These are phyloP conservation scores for Pseudomonodictys pantanalensis DNA, from an alignment of 495 filamentous ascomycete species.

Conservation along the genomic window DNA sequence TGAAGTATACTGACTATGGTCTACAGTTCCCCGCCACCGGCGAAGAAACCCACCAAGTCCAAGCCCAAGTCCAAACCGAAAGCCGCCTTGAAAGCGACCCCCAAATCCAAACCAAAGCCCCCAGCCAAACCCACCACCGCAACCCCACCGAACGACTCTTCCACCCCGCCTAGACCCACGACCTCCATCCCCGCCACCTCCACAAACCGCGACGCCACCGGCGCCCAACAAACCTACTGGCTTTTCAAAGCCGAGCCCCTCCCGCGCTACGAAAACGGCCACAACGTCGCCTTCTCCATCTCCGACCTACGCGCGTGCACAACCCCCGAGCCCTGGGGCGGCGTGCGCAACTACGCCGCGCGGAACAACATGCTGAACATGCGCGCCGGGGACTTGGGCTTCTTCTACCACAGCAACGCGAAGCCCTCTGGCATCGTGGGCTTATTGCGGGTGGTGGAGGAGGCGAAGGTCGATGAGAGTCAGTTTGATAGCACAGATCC, in stretches of 20 bases:
- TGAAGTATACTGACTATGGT: background rate
- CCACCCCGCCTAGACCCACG: no score
- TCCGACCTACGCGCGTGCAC: constrained; percentile 75
- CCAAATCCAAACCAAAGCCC: background rate
- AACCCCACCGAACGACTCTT: no score
- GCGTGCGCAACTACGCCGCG: constrained; percentile 63
- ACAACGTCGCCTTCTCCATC: constrained; percentile 90
- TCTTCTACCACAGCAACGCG: constrained; percentile 98
- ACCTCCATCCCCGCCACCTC: constrained; percentile 2
- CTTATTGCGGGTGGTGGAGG: constrained; percentile 86
- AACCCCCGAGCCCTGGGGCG: constrained; percentile 65
- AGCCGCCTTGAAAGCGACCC: background rate
- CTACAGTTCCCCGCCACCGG: constrained; percentile 7
- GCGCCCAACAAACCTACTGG: constrained; percentile 59
- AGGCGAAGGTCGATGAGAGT: constrained; percentile 76
- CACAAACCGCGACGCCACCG: constrained; percentile 16
- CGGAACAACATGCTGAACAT: constrained; percentile 86
- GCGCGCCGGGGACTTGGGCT: constrained; percentile 86
- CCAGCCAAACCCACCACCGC: background rate
- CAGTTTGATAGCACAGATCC: constrained; percentile 74
- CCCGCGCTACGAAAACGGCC: constrained; percentile 76
- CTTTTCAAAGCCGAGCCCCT: constrained; percentile 95
- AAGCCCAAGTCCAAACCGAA: constrained; percentile 1
- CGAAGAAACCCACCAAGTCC: constrained; percentile 20
- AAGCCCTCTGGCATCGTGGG: constrained; percentile 88